Percentiles rank a stretch among this genome's conserved stretches.
Evolutionary conservation across 805 yeast genomes (phyloP).

Genomic region (Babjeviella inositovora): DNA sequence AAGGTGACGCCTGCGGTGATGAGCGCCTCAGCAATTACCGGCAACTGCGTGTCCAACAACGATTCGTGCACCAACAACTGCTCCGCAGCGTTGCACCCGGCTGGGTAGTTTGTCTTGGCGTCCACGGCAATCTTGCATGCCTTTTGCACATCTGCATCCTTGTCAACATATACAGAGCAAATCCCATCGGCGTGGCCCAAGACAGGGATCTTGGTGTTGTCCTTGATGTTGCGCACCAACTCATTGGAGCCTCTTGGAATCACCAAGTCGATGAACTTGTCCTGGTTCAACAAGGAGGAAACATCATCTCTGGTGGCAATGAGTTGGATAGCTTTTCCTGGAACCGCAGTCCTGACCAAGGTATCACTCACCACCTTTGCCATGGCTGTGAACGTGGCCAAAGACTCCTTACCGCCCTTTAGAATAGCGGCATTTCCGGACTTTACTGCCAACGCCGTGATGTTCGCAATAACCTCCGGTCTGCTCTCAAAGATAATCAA

Average conservation of each 20-base stretch:
- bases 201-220: slow-evolving; percentile 86
- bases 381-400: slow-evolving; percentile 72
- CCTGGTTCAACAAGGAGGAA: slow-evolving; percentile 69
- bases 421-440: slow-evolving; percentile 94
- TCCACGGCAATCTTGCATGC: slow-evolving; percentile 68
- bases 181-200: slow-evolving; percentile 98
- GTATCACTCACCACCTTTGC: slow-evolving; percentile 52
- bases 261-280: slow-evolving; percentile 81
- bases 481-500: slow-evolving; percentile 89
- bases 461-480: slow-evolving; percentile 97
- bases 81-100: slow-evolving; percentile 98
- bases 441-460: slow-evolving; percentile 87
- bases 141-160: slow-evolving; percentile 60
- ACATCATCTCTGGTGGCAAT: slow-evolving; percentile 86
- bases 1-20: slow-evolving; percentile 54
- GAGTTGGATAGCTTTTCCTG: slow-evolving; percentile 69
- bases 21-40: slow-evolving; percentile 20
- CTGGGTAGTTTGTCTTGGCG: slow-evolving; percentile 91
- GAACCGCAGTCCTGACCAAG: slow-evolving; percentile 54
- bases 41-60: slow-evolving; percentile 11
- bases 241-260: slow-evolving; percentile 97
- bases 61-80: slow-evolving; percentile 51
- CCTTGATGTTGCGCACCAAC: slow-evolving; percentile 74
- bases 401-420: slow-evolving; percentile 94
- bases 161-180: slow-evolving; percentile 77